Conservation (phyloP, 2,329 filamentous ascomycete species). For the Ascochyta clinopodiicola region DNA sequence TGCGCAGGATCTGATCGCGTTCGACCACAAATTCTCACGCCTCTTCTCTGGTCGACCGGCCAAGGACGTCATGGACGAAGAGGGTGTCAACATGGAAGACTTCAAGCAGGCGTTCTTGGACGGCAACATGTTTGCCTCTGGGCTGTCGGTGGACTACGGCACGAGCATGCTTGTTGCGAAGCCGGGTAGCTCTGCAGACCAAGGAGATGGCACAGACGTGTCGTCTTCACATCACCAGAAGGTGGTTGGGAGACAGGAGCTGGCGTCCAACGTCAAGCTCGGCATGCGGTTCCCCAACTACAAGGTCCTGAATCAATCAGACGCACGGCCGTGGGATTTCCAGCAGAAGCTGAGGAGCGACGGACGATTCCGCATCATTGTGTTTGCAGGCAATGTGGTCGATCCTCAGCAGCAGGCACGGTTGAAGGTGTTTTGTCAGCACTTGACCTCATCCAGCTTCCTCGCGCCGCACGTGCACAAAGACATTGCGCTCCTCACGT, state of each 20-base stretch:
- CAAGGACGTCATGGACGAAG: conserved; percentile 65
- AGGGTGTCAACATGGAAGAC: conserved; percentile 66
- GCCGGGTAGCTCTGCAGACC: conserved; percentile 50
- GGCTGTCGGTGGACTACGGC: conserved; percentile 65
- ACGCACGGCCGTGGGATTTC: conserved; percentile 64
- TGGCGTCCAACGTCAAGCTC: conserved; percentile 56
- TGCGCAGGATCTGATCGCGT: conserved; percentile 69
- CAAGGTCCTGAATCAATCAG: conserved; percentile 66
- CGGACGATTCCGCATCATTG: conserved; percentile 64
- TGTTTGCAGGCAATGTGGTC: conserved; percentile 68
- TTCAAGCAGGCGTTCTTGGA: conserved; percentile 68
- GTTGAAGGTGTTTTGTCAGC: conserved; percentile 57
- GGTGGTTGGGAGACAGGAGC: conserved; percentile 44
- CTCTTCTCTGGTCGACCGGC: conserved; percentile 59
- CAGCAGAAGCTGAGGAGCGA: conserved; percentile 64
- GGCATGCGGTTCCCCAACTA: conserved; percentile 66
- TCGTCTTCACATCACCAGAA: conserved; percentile 10
- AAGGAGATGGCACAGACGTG: conserved; percentile 58
- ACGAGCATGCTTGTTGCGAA: conserved; percentile 63
- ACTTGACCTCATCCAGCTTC: conserved; percentile 51
- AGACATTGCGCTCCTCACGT: conserved; percentile 65
- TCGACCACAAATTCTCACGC: conserved; percentile 57
- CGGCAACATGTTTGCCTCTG: conserved; percentile 65
- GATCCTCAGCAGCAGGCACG: conserved; percentile 52
- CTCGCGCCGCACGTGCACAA: conserved; percentile 55